Evolutionary conservation across 139 green algal species (phyloP).

Genomic region (Closterium sp.): DNA sequence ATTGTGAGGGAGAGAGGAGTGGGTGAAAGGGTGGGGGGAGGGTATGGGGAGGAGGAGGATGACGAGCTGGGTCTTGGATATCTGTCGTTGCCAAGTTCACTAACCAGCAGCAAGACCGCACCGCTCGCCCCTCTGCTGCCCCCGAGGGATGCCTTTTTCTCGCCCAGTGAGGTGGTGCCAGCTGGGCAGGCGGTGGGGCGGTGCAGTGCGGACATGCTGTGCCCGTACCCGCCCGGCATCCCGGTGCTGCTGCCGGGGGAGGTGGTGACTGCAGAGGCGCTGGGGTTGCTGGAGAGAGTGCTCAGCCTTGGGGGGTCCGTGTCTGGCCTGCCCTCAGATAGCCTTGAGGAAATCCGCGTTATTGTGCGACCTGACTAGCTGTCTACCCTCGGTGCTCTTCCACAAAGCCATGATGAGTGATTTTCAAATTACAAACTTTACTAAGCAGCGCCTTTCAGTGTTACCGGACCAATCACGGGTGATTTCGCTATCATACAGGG

Average conservation of each 20-base stretch:
- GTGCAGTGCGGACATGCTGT: conserved; percentile 75
- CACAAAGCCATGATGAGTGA: no score
- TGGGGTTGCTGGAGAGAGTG: conserved; percentile 14
- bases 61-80: not conserved
- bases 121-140: not conserved
- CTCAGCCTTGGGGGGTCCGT: conserved; percentile 35
- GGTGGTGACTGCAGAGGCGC: conserved; percentile 25
- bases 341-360: not conserved
- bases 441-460: no score
- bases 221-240: conserved; percentile 86
- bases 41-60: not conserved
- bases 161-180: conserved; percentile 38
- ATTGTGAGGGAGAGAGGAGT: not conserved
- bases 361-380: no score
- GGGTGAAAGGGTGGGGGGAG: not conserved
- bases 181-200: conserved; percentile 49
- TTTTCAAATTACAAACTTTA: no score
- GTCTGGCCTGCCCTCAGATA: conserved; percentile 19
- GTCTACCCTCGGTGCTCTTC: no score
- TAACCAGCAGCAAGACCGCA: not conserved
- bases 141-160: conserved; percentile 67
- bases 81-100: not conserved
- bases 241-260: conserved; percentile 79
- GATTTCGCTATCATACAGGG: no score
- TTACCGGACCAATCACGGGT: no score